Conservation (phyloP, 257 asterid genomes). For the Paulownia fortunei region DNA sequence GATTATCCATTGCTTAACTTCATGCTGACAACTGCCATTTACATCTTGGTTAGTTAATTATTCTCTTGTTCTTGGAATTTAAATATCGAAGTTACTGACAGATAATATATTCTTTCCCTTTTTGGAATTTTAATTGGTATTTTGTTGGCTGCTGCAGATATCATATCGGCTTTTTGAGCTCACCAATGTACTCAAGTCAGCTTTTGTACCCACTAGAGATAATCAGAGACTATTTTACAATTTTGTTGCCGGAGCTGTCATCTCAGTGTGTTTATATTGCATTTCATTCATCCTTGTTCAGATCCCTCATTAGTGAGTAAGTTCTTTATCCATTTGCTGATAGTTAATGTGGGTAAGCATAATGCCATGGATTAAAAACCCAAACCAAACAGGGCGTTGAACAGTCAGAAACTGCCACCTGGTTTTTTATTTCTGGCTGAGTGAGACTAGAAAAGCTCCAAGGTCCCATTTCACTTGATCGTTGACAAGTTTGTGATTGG, state of each 20-base stretch:
- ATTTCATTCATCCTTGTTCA: conserved; percentile 72
- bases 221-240: conserved; percentile 66
- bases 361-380: neutral
- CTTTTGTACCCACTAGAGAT: conserved; percentile 83
- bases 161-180: conserved; percentile 88
- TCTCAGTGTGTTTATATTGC: conserved; percentile 64
- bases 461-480: neutral
- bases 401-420: neutral
- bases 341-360: neutral
- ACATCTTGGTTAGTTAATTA: conserved; percentile 65
- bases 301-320: conserved; percentile 68
- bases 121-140: conserved; percentile 4
- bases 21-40: conserved; percentile 90
- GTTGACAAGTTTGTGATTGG: neutral
- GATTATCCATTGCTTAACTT: conserved; percentile 96
- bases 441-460: neutral
- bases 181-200: conserved; percentile 81
- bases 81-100: conserved; percentile 1
- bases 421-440: neutral
- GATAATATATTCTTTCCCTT: conserved; percentile 1
- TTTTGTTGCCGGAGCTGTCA: conserved; percentile 62
- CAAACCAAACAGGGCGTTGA: neutral
- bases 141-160: conserved; percentile 54
- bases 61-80: conserved; percentile 4
- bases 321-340: conserved; percentile 32